Conservation (phyloP, 305 asterid genomes). For the Fraxinus greggii region DNA sequence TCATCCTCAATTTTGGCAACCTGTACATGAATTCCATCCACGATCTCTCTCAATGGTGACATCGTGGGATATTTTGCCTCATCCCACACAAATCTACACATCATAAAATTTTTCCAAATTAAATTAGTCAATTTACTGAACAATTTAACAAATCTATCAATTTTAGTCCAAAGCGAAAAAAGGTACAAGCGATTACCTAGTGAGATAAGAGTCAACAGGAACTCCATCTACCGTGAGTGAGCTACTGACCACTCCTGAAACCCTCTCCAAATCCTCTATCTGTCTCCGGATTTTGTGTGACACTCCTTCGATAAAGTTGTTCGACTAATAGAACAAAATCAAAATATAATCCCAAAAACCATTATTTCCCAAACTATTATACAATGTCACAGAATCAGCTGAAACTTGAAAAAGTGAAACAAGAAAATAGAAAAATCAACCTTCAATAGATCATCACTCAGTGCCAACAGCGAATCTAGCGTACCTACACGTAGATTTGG, state of each 20-base stretch:
- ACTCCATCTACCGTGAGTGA: slow-evolving; percentile 96
- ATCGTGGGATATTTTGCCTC: slow-evolving; percentile 90
- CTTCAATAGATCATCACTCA: slow-evolving; percentile 86
- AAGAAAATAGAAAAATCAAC: slow-evolving; percentile 27
- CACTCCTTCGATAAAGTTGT: slow-evolving; percentile 84
- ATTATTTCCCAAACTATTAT: slow-evolving; percentile 5
- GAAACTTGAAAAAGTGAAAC: not conserved
- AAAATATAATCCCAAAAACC: not conserved
- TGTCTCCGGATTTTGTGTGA: slow-evolving; percentile 89
- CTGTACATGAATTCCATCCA: slow-evolving; percentile 82
- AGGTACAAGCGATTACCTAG: slow-evolving; percentile 44
- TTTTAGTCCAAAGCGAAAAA: not conserved
- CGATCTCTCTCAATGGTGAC: slow-evolving; percentile 86
- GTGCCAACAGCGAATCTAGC: slow-evolving; percentile 72
- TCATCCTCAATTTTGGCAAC: slow-evolving; percentile 91
- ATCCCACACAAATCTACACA: slow-evolving; percentile 85
- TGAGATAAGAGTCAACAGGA: slow-evolving; percentile 94
- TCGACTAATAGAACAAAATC: slow-evolving; percentile 49
- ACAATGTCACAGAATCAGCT: slow-evolving; percentile 16
- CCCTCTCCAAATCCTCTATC: slow-evolving; percentile 92
- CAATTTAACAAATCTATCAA: not conserved
- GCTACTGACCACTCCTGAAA: slow-evolving; percentile 71
- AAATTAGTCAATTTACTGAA: not conserved
- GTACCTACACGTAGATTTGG: slow-evolving; percentile 97
- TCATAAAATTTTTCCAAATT: slow-evolving; percentile 7